Percentiles rank a stretch among this genome's conserved stretches.
These are phyloP conservation scores for Cicer pinnatifidum DNA, from an alignment of 306 rosid genomes.

Conservation along the genomic window DNA sequence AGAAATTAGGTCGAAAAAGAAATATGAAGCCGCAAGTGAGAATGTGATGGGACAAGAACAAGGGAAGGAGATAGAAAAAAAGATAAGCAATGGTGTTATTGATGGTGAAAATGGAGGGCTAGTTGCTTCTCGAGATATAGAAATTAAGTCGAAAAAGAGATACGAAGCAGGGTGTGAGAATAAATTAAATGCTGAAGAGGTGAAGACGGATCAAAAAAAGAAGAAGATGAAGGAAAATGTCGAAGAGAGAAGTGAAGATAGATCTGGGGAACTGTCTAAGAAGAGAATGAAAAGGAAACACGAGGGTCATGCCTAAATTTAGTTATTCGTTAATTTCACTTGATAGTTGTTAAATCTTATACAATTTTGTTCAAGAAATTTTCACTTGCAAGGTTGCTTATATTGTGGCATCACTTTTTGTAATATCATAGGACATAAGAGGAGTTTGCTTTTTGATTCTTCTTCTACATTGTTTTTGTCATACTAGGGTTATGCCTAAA, in stretches of 20 bases:
- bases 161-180: neutral
- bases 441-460: conserved; percentile 14
- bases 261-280: conserved; percentile 17
- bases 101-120: conserved; percentile 28
- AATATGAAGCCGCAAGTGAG: neutral
- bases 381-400: conserved; percentile 23
- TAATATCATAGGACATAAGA: neutral
- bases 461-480: neutral
- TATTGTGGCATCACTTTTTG: conserved; percentile 24
- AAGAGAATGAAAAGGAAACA: conserved; percentile 47
- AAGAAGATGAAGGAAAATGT: too few relatives aligned
- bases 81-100: neutral
- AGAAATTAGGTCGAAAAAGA: conserved; percentile 28
- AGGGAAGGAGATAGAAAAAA: conserved; percentile 2
- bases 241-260: neutral
- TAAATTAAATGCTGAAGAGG: too few relatives aligned
- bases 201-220: too few relatives aligned
- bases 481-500: neutral
- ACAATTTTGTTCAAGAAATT: conserved; percentile 29
- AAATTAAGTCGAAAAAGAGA: too few relatives aligned
- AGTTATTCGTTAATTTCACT: neutral
- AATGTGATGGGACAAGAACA: neutral
- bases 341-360: conserved; percentile 1
- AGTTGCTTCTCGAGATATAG: neutral
- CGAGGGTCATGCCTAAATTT: neutral